Evolutionary conservation across 2,329 filamentous ascomycete species (phyloP).

Genomic region (Colletotrichum ledebouriae): DNA sequence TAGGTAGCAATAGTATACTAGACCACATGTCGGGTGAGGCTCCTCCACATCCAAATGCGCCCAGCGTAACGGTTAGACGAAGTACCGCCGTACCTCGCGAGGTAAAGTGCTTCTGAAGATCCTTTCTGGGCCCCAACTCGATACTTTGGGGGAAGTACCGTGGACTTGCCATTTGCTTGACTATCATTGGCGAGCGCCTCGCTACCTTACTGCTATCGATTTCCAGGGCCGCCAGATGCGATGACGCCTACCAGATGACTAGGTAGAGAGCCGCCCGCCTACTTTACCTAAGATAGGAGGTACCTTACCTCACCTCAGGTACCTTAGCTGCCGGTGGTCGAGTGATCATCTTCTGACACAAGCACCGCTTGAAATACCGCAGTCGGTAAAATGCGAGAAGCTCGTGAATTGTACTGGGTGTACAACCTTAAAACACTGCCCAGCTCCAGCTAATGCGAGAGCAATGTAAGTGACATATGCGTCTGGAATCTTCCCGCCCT

Average conservation of each 20-base stretch:
- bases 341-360: no score
- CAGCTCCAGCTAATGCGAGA: neutral
- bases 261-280: no score
- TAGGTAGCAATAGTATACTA: neutral
- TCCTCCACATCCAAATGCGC: slow-evolving; percentile 1
- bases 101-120: slow-evolving; percentile 15
- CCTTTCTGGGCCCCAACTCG: slow-evolving; percentile 3
- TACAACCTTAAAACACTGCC: no score
- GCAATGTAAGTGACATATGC: neutral
- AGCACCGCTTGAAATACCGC: no score
- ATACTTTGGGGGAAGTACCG: slow-evolving; percentile 14
- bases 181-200: slow-evolving; percentile 6
- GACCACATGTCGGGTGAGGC: slow-evolving; percentile 9
- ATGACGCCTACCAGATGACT: no score
- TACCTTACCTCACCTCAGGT: no score
- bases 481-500: neutral
- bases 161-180: neutral
- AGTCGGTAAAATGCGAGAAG: no score
- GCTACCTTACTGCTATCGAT: slow-evolving; percentile 10
- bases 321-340: no score
- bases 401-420: no score
- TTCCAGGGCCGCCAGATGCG: neutral
- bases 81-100: slow-evolving; percentile 2
- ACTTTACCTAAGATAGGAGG: no score
- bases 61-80: slow-evolving; percentile 15